Conservation (phyloP, 1,284 basidiomycete species). For the Leucoagaricus sp. region DNA sequence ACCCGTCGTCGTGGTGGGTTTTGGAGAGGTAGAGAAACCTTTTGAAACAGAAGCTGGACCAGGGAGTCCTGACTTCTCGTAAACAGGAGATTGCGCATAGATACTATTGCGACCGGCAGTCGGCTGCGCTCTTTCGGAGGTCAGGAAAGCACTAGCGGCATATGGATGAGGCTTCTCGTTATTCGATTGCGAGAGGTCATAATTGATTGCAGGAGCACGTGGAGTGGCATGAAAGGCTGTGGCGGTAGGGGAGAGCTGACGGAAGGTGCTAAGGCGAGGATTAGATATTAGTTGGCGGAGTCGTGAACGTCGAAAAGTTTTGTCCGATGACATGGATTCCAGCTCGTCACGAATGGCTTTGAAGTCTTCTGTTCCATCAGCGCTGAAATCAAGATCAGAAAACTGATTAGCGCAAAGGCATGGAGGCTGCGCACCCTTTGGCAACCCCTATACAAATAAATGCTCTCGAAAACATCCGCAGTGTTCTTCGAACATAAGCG, state of each 20-base stretch:
- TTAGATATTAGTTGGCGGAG: constrained; percentile 52
- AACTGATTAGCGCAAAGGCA: background rate
- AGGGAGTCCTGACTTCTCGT: constrained; percentile 12
- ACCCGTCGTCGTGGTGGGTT: background rate
- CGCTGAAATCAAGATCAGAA: constrained; percentile 26
- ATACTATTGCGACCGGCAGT: background rate
- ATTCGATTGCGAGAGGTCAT: constrained; percentile 18
- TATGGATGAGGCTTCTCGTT: constrained; percentile 15
- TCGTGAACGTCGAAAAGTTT: constrained; percentile 30
- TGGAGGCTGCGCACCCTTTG: constrained; percentile 54
- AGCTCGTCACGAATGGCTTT: constrained; percentile 36
- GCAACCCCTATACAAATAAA: constrained; percentile 59
- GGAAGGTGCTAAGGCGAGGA: constrained; percentile 56
- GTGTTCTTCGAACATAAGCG: constrained; percentile 53
- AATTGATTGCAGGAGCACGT: constrained; percentile 18
- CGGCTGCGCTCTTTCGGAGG: background rate
- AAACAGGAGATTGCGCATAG: background rate
- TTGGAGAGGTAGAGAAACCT: background rate
- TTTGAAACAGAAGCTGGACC: background rate
- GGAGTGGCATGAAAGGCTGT: constrained; percentile 31
- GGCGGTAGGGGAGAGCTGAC: constrained; percentile 47
- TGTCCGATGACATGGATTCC: constrained; percentile 6
- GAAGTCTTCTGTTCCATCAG: constrained; percentile 48
- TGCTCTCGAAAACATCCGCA: constrained; percentile 55
- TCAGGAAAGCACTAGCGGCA: constrained; percentile 8